Conservation (phyloP, 1,284 basidiomycete species). For the Tylopilus orsonianus region DNA sequence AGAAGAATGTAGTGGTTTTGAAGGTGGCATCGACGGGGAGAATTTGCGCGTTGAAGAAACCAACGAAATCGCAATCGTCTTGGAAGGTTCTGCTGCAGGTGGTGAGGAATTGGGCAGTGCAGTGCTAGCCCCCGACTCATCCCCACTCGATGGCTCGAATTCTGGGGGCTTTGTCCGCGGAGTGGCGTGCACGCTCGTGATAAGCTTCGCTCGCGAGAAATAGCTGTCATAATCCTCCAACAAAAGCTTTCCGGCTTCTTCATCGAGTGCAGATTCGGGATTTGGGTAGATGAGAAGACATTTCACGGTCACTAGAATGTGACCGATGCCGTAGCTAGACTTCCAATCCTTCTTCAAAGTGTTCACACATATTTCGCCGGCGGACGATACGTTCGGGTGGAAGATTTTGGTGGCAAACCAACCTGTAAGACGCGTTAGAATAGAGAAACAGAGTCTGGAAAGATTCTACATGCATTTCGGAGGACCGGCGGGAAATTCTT, state of each 20-base stretch:
- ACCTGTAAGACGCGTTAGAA: constrained; percentile 47
- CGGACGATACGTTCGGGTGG: constrained; percentile 90
- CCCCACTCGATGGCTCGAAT: constrained; percentile 51
- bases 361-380: constrained; percentile 95
- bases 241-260: constrained; percentile 89
- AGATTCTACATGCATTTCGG: constrained; percentile 75
- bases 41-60: constrained; percentile 37
- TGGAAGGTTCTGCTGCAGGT: constrained; percentile 24
- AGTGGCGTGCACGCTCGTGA: constrained; percentile 86
- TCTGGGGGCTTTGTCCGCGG: constrained; percentile 66
- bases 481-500: constrained; percentile 88
- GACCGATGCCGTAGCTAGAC: constrained; percentile 84
- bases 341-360: constrained; percentile 98
- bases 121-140: constrained; percentile 17
- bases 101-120: constrained; percentile 21
- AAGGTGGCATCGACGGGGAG: constrained; percentile 34
- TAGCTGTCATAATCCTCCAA: constrained; percentile 89
- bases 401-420: constrained; percentile 93
- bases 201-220: constrained; percentile 75
- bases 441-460: background rate
- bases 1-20: constrained; percentile 39
- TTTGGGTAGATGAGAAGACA: constrained; percentile 96
- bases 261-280: constrained; percentile 92
- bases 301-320: constrained; percentile 90
- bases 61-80: constrained; percentile 29